Evolutionary conservation across 805 yeast species (phyloP), one percentile per base, ranked within the genome.

Genomic region (Yarrowia sp.): DNA sequence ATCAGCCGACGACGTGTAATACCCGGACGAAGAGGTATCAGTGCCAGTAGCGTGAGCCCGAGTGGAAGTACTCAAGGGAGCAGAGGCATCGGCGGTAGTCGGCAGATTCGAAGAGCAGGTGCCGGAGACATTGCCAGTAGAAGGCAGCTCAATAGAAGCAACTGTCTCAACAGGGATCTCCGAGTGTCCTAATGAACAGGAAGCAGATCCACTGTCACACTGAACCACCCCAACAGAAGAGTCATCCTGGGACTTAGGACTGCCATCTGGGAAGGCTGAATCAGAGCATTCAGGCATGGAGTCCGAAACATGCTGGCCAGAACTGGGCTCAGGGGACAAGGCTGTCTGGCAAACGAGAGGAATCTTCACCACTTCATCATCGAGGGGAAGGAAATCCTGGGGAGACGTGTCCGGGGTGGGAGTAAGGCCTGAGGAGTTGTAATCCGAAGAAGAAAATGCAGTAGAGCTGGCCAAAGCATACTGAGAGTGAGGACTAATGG

Each of bases 351-450:
- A 50, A 39, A 36, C 9, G 13, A 50, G 57, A 22, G 57, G 57
- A 8, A 22, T 32, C 36, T 50, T 50, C 9, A 22, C 9, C 18
- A 22, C 18, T 6, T 36, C 57, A n/a, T 50, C 43, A 8, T 36
- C 57, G 6, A 43, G 18, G n/a, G 57, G 57, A 13, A 36, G 18
- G 33, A 50, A 50, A 10, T 50, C 57, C 43, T 50, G 57, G 3
- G 57, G 57, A 8, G 57, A 50, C 1, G 57, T 50, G n/a, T 50
- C 57, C 2, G 57, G 43, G 6, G 57, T 50, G 1, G 57, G 57
- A 8, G 57, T 50, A 14, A 22, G 33, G 1, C 57, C 43, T 3
- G 57, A 36, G 2, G 57, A 50, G 57, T 50, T 35, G 43, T 36
- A 50, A 13, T 50, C 43, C 6, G 42, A 35, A 0, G 41, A 8